A percentile compares a stretch with the other conserved stretches of the same genome.
These are phyloP conservation scores for Alternaria atra DNA, from an alignment of 2,329 filamentous ascomycete genomes.

Conservation along the genomic window DNA sequence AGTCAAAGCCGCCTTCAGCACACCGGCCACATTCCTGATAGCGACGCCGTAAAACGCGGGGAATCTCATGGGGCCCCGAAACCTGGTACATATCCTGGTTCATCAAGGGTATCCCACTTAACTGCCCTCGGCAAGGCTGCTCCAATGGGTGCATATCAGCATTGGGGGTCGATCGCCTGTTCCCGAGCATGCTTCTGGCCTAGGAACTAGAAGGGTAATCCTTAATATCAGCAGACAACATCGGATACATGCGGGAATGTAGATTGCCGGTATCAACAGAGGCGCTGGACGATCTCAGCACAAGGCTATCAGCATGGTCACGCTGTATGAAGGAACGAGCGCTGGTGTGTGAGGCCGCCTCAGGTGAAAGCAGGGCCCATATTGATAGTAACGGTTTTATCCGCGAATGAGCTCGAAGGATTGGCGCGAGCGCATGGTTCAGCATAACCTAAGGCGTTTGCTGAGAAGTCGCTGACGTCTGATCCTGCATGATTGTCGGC, in stretches of 20 bases:
- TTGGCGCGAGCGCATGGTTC: slow-evolving; percentile 3
- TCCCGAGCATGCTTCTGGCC: background rate
- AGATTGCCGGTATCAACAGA: background rate
- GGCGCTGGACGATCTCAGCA: background rate
- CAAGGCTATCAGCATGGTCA: slow-evolving; percentile 1
- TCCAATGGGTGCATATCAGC: background rate
- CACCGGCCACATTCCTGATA: background rate
- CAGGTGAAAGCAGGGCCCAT: background rate
- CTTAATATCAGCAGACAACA: slow-evolving; percentile 4
- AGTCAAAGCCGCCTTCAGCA: background rate
- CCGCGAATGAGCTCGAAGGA: slow-evolving; percentile 2
- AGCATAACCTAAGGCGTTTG: slow-evolving; percentile 8
- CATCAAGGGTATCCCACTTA: slow-evolving; percentile 14
- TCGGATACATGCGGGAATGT: background rate
- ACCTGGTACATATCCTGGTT: slow-evolving; percentile 6
- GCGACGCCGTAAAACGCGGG: slow-evolving; percentile 8
- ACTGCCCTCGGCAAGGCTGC: slow-evolving; percentile 12
- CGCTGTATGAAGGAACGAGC: background rate
- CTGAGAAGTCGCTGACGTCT: background rate
- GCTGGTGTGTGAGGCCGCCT: background rate
- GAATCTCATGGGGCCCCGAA: slow-evolving; percentile 13
- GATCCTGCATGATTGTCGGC: slow-evolving; percentile 2
- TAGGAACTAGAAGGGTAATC: background rate
- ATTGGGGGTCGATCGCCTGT: background rate
- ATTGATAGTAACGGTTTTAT: background rate